phyloP scores from a whole-genome alignment of 805 yeast genomes.

The Lachancea quebecensis region DNA sequence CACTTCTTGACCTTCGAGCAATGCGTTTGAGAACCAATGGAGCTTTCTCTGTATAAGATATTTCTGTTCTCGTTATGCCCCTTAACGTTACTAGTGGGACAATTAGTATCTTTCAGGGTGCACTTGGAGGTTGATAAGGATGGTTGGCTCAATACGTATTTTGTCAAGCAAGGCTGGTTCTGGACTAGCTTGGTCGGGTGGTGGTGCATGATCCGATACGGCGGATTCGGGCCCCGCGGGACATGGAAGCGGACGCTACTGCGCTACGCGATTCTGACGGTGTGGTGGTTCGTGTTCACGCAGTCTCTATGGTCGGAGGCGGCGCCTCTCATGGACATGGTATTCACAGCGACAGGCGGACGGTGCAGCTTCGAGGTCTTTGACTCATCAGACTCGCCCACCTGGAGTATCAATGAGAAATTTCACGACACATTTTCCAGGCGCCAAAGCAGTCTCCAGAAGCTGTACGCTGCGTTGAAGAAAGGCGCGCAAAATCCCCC shows the following conservation, averaged over 20 bases:
- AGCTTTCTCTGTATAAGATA: conserved; percentile 1
- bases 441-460: conserved; percentile 12
- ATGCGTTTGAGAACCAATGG: not conserved
- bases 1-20: not conserved
- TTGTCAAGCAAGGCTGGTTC: conserved; percentile 89
- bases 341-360: conserved; percentile 81
- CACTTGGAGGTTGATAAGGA: conserved; percentile 39
- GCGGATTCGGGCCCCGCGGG: conserved; percentile 3
- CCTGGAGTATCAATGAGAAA: conserved; percentile 10
- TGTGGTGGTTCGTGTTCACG: conserved; percentile 81
- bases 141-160: conserved; percentile 60
- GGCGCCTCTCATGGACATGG: conserved; percentile 77
- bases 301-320: conserved; percentile 46
- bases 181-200: conserved; percentile 60
- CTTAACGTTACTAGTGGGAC: conserved; percentile 43
- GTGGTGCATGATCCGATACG: conserved; percentile 18
- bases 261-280: conserved; percentile 50
- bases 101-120: conserved; percentile 26
- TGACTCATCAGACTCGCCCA: conserved; percentile 6
- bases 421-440: conserved; percentile 18
- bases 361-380: conserved; percentile 40
- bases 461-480: conserved; percentile 11
- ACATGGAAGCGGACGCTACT: conserved; percentile 4
- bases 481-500: conserved; percentile 4
- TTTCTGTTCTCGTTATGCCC: conserved; percentile 30